A percentile compares a stretch with the other conserved stretches of the same genome.
These are phyloP conservation scores for Oehlia diaphana DNA, from an alignment of 192 early-diverging fungal species.

Conservation along the genomic window DNA sequence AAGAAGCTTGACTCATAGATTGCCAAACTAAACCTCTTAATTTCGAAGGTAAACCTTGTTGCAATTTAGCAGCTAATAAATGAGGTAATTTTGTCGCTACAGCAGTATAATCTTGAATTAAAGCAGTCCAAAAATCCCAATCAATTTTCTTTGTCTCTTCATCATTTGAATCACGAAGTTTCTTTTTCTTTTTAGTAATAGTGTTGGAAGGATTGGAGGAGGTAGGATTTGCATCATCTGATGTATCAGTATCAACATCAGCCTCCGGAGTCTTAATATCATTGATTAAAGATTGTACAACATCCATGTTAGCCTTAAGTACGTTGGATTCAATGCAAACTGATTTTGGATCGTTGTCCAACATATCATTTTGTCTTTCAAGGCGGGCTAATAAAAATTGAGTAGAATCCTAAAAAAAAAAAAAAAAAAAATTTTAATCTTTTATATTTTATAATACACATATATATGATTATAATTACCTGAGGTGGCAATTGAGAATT, in stretches of 20 bases:
- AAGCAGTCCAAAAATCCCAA: conserved; percentile 84
- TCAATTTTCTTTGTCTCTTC: conserved; percentile 44
- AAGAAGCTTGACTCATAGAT: conserved; percentile 82
- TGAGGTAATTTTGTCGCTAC: conserved; percentile 68
- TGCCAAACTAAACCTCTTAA: conserved; percentile 92
- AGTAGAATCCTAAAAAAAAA: conserved; percentile 49
- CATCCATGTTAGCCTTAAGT: conserved; percentile 55
- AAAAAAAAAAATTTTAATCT: background rate
- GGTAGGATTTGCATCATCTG: background rate
- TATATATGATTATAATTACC: conserved; percentile 30
- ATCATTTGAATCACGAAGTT: conserved; percentile 16
- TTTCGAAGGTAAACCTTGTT: conserved; percentile 76
- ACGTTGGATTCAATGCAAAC: conserved; percentile 61
- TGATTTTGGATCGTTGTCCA: conserved; percentile 60
- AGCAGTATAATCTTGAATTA: conserved; percentile 76
- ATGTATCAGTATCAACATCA: conserved; percentile 8
- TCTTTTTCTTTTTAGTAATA: conserved; percentile 7
- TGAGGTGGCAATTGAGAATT: conserved; percentile 56
- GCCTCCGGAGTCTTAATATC: conserved; percentile 30
- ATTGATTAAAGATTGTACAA: conserved; percentile 48
- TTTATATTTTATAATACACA: background rate
- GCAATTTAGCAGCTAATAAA: conserved; percentile 69
- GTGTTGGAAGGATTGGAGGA: conserved; percentile 22
- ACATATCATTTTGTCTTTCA: conserved; percentile 59
- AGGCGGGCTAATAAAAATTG: conserved; percentile 57